phyloP scores from a whole-genome alignment of 2,329 filamentous ascomycete genomes.

The Trichophyton equinum region DNA sequence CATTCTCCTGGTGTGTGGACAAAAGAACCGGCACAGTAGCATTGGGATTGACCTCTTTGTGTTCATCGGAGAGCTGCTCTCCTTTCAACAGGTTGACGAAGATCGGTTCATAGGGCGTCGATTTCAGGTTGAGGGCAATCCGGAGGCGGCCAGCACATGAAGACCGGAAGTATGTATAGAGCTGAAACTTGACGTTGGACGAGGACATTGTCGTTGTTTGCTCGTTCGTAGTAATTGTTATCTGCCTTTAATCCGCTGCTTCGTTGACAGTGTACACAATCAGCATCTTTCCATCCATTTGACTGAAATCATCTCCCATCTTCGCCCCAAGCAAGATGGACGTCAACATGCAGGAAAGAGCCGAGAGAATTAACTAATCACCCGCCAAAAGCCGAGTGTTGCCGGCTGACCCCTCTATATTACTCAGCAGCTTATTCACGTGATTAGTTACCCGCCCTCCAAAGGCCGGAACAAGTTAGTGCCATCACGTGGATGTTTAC shows the following conservation, averaged over 20 bases:
- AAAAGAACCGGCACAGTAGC: slow-evolving; percentile 44
- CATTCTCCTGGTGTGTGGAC: slow-evolving; percentile 11
- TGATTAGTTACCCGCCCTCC: neutral
- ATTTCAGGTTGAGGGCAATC: slow-evolving; percentile 47
- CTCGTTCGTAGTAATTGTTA: too few relatives aligned
- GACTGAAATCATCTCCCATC: neutral
- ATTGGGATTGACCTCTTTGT: slow-evolving; percentile 42
- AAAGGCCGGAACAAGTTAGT: too few relatives aligned
- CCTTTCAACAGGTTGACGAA: slow-evolving; percentile 44
- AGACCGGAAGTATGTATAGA: slow-evolving; percentile 51
- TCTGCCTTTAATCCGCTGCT: neutral
- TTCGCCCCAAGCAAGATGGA: neutral
- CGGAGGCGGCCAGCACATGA: slow-evolving; percentile 51
- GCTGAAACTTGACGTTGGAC: slow-evolving; percentile 18
- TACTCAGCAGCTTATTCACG: neutral
- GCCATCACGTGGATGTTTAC: too few relatives aligned
- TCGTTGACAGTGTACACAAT: neutral
- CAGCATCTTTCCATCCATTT: neutral
- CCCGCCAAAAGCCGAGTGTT: neutral
- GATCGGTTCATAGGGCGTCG: slow-evolving; percentile 36
- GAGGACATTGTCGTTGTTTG: slow-evolving; percentile 5
- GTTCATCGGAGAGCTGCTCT: slow-evolving; percentile 38
- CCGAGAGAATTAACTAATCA: neutral
- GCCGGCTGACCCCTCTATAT: neutral
- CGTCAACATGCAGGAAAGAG: neutral